Percentiles rank a stretch among this genome's conserved stretches.
Conservation (phyloP, 225 moss, liverwort and hornwort genomes). For the Lunularia cruciata region DNA sequence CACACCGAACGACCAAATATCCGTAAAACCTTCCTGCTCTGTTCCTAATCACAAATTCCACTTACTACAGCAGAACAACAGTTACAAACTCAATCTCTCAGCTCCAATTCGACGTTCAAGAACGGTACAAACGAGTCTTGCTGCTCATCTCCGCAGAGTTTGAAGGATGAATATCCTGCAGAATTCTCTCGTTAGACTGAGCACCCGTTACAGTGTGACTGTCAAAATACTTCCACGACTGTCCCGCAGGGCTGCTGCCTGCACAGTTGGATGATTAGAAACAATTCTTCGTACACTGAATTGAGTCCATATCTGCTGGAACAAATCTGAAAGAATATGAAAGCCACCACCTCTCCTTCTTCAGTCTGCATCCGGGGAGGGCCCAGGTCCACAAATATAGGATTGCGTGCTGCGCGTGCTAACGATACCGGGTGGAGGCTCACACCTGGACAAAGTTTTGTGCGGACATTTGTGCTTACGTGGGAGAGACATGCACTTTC, state of each 20-base stretch:
- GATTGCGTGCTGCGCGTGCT: background rate
- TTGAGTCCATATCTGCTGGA: background rate
- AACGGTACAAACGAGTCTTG: background rate
- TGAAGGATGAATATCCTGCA: background rate
- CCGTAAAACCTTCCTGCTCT: background rate
- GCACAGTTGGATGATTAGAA: background rate
- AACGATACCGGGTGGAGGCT: background rate
- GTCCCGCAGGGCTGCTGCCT: no score
- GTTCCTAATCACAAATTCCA: background rate
- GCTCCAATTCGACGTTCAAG: background rate
- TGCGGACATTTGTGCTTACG: no score
- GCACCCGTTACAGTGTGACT: no score
- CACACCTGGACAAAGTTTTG: no score
- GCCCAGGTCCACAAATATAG: background rate
- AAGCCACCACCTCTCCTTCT: slow-evolving; percentile 7
- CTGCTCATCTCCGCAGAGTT: background rate
- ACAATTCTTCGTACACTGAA: background rate
- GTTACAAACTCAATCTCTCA: background rate
- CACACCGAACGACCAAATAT: background rate
- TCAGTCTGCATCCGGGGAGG: background rate
- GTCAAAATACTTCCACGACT: background rate
- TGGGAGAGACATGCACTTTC: no score
- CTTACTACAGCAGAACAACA: background rate
- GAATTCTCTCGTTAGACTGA: no score
- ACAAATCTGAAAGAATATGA: background rate